Evolutionary conservation across 2,329 filamentous ascomycete genomes (phyloP), one percentile per base, ranked within the genome.

Genomic region (Stemphylium lycopersici): DNA sequence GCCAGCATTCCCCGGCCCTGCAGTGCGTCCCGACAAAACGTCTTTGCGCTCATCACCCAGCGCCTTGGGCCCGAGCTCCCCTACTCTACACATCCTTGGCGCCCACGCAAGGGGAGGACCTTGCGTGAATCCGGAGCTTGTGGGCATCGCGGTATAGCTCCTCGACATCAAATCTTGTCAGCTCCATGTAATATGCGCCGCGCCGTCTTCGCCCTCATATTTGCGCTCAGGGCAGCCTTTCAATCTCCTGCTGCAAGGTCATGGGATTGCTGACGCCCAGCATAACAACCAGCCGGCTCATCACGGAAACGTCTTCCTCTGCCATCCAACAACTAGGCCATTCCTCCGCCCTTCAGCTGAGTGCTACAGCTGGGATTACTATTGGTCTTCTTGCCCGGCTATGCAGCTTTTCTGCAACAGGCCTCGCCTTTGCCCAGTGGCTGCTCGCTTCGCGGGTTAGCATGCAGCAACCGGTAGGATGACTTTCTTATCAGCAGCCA

Each of bases 401-500:
- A 43, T 62, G 61, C 57, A 61, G 39, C 50, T 48, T 26, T 49
- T 55, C 56, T 58, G 56, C 52, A 43, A 40, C 26, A 55, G 29
- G 29, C 41, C 49, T 55, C 50, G 52, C 40, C 58, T 62, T 48
- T 56, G 52, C 49, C 55, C 39, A 60, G 65, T 67, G 62, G 67
- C 65, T 64, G 55, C 56, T 68, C 62, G 65, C 63, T 66, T 66
- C 53, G 46, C 55, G 52, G 52, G 58, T 59, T 50, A 64, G 43
- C 52, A 55, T 56, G 53, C 59, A 56, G 52, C 49, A 50, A 39
- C 45, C 57, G 48, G 59, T 59, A 57, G 49, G 42, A 49, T 41
- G 46, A 66, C 58, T 57, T 67, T 53, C 71, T 74, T 74, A 74
- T 73, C 71, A 65, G 63, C 44, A 56, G 46, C 61, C 53, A 65